These are phyloP conservation scores for Myrmaecium sp. DNA, from an alignment of 2,329 filamentous ascomycete species.

Conservation along the genomic window DNA sequence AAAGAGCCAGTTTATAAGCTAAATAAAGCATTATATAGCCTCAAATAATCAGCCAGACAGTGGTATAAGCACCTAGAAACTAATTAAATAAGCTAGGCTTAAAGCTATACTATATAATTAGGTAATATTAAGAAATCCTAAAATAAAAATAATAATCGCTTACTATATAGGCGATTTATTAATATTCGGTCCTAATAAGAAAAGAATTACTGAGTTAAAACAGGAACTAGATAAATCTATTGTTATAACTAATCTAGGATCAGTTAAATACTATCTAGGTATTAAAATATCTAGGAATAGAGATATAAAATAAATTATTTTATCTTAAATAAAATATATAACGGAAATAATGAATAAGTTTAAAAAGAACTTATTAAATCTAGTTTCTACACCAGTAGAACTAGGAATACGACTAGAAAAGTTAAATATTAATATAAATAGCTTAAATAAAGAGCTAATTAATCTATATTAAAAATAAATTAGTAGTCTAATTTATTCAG, in stretches of 20 bases:
- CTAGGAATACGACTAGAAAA: not conserved
- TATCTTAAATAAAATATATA: no score
- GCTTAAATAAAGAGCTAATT: no score
- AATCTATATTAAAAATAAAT: not conserved
- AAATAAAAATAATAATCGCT: conserved; percentile 1
- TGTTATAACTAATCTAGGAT: no score
- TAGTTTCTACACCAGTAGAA: not conserved
- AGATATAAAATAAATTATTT: no score
- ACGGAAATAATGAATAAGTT: not conserved
- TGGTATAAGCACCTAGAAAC: not conserved
- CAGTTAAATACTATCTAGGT: no score
- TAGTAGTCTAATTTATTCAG: no score
- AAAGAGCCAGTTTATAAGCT: conserved; percentile 1
- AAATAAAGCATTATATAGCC: no score
- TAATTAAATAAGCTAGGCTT: not conserved
- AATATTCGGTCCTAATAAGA: not conserved
- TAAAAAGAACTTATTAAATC: not conserved
- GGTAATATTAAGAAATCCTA: not conserved
- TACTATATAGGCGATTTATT: not conserved
- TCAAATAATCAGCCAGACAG: no score
- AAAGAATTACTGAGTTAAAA: no score
- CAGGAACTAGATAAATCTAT: no score
- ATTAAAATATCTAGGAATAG: no score
- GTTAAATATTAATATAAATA: no score
- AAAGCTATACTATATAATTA: not conserved